These are phyloP conservation scores for Curvularia hawaiiensis DNA, from an alignment of 2,329 filamentous ascomycete species.

Conservation along the genomic window DNA sequence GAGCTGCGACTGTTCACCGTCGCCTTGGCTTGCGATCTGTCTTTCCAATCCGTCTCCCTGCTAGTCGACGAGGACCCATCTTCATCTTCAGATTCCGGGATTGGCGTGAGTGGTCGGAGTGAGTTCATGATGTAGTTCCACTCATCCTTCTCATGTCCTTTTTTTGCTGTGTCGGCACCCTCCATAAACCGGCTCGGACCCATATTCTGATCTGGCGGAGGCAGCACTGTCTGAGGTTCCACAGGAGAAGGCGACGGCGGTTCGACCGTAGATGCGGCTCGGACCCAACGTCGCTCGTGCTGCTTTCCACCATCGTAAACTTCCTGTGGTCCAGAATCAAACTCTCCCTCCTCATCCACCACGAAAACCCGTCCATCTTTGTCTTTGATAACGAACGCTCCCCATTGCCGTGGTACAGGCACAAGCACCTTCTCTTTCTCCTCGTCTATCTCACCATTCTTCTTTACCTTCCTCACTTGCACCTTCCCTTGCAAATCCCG, in stretches of 20 bases:
- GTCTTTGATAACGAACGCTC: constrained; percentile 31
- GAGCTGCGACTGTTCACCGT: background rate
- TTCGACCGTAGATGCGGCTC: constrained; percentile 10
- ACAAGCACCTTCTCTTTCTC: constrained; percentile 20
- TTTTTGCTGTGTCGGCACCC: background rate
- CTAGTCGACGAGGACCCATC: constrained; percentile 2
- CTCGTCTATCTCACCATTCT: background rate
- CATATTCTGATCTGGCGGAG: background rate
- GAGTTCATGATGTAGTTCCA: background rate
- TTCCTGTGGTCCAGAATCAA: constrained; percentile 28
- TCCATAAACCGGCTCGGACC: background rate
- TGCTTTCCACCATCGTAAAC: background rate
- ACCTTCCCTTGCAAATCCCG: constrained; percentile 4
- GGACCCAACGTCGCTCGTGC: constrained; percentile 14
- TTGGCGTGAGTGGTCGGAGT: constrained; percentile 9
- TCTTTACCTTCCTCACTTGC: background rate
- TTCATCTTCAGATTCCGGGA: constrained; percentile 21
- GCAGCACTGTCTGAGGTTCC: background rate
- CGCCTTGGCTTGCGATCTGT: background rate
- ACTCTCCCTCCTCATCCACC: constrained; percentile 33
- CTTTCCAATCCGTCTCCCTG: constrained; percentile 2
- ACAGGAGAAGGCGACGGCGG: background rate
- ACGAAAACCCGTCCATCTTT: constrained; percentile 34
- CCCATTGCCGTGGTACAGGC: constrained; percentile 24
- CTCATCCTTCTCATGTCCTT: constrained; percentile 3